Conservation (phyloP, 2,329 filamentous ascomycete species). For the Clarireedia hainanense region DNA sequence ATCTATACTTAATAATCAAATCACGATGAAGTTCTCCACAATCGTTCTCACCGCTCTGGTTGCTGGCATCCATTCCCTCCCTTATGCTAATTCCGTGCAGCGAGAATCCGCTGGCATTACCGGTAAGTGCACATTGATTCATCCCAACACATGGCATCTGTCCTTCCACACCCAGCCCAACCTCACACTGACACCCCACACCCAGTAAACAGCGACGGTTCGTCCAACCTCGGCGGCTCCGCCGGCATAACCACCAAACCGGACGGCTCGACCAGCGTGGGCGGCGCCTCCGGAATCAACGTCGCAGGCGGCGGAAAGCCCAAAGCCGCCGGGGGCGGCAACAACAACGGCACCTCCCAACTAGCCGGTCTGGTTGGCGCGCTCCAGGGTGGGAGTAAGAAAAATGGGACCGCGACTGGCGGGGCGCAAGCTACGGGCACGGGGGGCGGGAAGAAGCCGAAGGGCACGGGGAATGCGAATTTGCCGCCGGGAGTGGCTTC, state of each 20-base stretch:
- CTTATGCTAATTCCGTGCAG: not conserved
- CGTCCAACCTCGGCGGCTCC: not conserved
- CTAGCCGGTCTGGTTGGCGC: not conserved
- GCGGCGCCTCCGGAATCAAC: conserved; percentile 2
- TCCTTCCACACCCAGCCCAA: no score
- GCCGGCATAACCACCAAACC: conserved; percentile 2
- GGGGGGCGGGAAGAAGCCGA: not conserved
- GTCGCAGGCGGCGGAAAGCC: not conserved
- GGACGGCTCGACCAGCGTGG: not conserved
- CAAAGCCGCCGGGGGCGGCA: not conserved
- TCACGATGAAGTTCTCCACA: conserved; percentile 5
- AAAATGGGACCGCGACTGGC: not conserved
- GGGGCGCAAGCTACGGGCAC: not conserved
- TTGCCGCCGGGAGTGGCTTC: conserved; percentile 1
- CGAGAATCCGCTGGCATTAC: conserved; percentile 3
- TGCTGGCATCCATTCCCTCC: conserved; percentile 5
- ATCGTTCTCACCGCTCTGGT: not conserved
- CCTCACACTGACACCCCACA: not conserved
- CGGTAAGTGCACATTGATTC: not conserved
- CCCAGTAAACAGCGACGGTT: not conserved
- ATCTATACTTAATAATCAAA: not conserved
- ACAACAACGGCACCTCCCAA: not conserved
- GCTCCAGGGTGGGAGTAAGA: not conserved
- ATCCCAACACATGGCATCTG: not conserved
- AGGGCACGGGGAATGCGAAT: not conserved